phyloP scores from a whole-genome alignment of 108 stramenopile genomes.

The Nitzschia palea region DNA sequence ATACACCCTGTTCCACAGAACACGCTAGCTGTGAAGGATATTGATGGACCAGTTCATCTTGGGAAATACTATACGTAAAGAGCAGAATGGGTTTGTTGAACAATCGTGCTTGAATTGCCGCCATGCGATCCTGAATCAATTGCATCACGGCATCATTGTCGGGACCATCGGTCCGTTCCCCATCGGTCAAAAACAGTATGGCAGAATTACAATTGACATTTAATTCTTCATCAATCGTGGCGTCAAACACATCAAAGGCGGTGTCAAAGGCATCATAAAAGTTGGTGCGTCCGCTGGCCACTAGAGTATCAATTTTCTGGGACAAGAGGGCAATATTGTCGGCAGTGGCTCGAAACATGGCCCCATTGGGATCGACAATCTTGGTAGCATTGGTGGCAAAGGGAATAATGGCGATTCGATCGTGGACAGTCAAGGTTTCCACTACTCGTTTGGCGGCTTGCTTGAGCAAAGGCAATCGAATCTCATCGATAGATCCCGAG shows the following conservation, averaged over 20 bases:
- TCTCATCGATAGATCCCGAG: constrained; percentile 46
- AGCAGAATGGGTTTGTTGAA: not conserved
- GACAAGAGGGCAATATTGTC: constrained; percentile 4
- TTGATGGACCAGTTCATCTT: not conserved
- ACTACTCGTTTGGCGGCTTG: constrained; percentile 46
- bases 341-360: constrained; percentile 29
- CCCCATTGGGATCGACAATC: constrained; percentile 27
- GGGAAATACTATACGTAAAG: not conserved
- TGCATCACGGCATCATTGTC: not conserved
- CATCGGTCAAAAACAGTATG: not conserved
- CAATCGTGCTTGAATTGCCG: not conserved
- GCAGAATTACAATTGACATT: constrained; percentile 17
- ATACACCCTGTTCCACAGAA: not conserved
- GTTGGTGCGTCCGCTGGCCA: constrained; percentile 12
- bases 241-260: constrained; percentile 20
- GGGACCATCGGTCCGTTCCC: not conserved
- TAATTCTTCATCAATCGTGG: not conserved
- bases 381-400: constrained; percentile 24
- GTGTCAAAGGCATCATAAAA: constrained; percentile 8
- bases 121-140: not conserved
- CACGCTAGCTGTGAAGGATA: not conserved
- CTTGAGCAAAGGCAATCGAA: constrained; percentile 29
- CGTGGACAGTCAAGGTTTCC: constrained; percentile 44
- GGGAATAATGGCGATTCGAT: constrained; percentile 44
- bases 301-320: not conserved